Evolutionary conservation across 495 filamentous ascomycete genomes (phyloP), one percentile per base, ranked within the genome.

Genomic region (Hypomontagnella monticulosa): DNA sequence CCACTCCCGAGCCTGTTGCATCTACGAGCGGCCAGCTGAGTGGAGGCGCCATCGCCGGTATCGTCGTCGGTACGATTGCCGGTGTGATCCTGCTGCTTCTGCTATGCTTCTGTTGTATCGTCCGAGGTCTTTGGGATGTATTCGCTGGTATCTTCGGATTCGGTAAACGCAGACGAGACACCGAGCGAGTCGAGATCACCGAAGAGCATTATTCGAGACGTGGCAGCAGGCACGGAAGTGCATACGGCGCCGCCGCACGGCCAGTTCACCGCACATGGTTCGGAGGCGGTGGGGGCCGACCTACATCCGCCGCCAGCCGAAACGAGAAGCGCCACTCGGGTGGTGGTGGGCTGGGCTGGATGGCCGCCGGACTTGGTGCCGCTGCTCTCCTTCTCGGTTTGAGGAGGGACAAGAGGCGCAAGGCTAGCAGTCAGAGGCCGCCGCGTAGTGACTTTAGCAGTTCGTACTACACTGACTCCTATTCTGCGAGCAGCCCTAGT

Each of bases 11-110:
- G 15, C 73, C 71, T 9, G 69, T 64, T 37, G 75, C 53, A 57
- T 63, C 54, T 47, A 81, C 71, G 34, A 73, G 81, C 57, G 79
- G 82, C 49, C 84, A 85, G 43, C 80, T 97, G 44, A 92, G 89
- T 71, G 87, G 85, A 48, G 93, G 93, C 58, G 93, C 93, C 19
- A 97, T 97, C 69, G 93, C 93, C n/a, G 93, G 93, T 41, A 97
- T 97, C 66, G 93, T 97, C 62, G 90, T 97, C 47, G 93, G 93
- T 64, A 86, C 88, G 4, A 84, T 97, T 65, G 86, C 84, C n/a
- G 93, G 89, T 69, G 81, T 93, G 18, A 73, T 88, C 47, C 75
- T 96, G 1, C 80, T 96, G 12, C 71, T 91, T 9, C 83, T 94
- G 3, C 66, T 96, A 51, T 93, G 90, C 76, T 84, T 87, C 72